Evolutionary conservation across 1,139 yeast species (phyloP), one percentile per base, ranked within the genome.

Genomic region (Debaryomyces nepalensis): DNA sequence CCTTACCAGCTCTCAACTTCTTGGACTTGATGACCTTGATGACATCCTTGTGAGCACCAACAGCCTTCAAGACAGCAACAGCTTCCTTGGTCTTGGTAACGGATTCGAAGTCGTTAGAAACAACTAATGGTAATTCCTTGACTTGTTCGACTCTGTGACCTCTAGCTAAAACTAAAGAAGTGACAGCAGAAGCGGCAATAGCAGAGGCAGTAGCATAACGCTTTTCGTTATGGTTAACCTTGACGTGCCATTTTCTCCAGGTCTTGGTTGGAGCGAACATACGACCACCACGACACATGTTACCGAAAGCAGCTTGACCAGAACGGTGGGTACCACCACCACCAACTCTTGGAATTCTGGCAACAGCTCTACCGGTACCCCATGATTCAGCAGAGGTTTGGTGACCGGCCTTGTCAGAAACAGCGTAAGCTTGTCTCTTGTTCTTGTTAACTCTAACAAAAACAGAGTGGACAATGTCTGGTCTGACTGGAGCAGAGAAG

Each of bases 331-430:
- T 93, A 87, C 99, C 99, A 75, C 96, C 91, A 82, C 99, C 99
- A 79, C 97, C 97, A 73, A 93, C 98, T 86, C 99, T 91, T 82
- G 99, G 99, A 77, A 93, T 91, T 85, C 99, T 93, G 81, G 99
- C 98, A 72, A 93, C 97, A 79, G 99, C 99, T 84, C 99, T 91
- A 85, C 99, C 99, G 65, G 99, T 95, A 89, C 99, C 99, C 99
- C 99, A 93, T 55, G 99, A 93, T 80, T 90, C 97, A 73, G 99
- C 99, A 57, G 99, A 93, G 77, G 97, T 91, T 82, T 93, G 98
- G 84, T 89, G 96, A 82, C 99, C 99, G 67, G 99, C 99, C 79
- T 89, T 88, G 73, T 84, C 90, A 66, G 98, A 85, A 65, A 93
- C 99, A 72, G 99, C 97, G 86, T 93, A 93, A 75, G 99, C 97